phyloP scores from a whole-genome alignment of 345 rosid species.

The Streptanthus diversifolius region DNA sequence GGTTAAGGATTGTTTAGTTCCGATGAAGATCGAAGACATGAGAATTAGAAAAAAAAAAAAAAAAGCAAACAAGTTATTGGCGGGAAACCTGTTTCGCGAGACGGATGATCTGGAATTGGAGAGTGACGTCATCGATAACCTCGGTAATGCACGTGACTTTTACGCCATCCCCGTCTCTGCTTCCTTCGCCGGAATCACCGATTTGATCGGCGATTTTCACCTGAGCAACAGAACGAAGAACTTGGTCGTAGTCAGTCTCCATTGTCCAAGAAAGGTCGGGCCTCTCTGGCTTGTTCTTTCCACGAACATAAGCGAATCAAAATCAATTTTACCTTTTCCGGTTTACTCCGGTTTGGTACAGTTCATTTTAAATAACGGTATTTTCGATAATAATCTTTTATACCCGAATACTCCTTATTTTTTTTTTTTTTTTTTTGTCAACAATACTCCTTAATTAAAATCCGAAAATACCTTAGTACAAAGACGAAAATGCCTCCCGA shows the following conservation, averaged over 20 bases:
- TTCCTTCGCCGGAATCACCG: neutral
- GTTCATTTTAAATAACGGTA: too few relatives aligned
- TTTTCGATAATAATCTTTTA: too few relatives aligned
- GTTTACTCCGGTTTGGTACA: neutral
- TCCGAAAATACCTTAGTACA: too few relatives aligned
- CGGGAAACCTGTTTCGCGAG: conserved; percentile 59
- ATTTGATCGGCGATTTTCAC: conserved; percentile 17
- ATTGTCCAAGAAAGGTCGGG: too few relatives aligned
- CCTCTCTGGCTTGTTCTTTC: too few relatives aligned
- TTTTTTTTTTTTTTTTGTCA: too few relatives aligned
- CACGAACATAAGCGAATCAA: conserved; percentile 7
- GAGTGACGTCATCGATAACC: conserved; percentile 55
- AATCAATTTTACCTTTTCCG: neutral
- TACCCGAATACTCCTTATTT: too few relatives aligned
- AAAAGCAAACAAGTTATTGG: neutral
- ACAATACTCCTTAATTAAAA: too few relatives aligned
- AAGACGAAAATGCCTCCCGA: too few relatives aligned
- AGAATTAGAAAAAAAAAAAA: neutral
- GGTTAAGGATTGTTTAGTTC: neutral
- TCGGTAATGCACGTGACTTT: conserved; percentile 64
- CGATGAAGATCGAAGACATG: conserved; percentile 2
- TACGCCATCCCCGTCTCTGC: conserved; percentile 18
- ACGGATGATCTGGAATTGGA: conserved; percentile 73
- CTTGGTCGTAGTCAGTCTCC: conserved; percentile 29
- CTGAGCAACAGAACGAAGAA: conserved; percentile 24